Evolutionary conservation across 2,329 filamentous ascomycete species (phyloP).

Genomic region (Graphiopsis chlorocephala): DNA sequence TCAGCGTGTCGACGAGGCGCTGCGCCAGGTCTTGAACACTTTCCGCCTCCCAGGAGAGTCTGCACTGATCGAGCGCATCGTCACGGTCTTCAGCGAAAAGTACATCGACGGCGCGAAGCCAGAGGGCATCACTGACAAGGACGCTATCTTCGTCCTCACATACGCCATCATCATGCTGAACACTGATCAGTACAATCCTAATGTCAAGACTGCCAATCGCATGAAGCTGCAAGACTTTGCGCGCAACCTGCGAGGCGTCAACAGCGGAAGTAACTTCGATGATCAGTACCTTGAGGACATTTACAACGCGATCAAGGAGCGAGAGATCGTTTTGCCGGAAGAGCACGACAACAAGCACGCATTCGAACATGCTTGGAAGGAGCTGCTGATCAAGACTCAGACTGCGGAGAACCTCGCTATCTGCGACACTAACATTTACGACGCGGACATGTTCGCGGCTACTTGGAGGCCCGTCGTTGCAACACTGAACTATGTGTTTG

Average conservation of each 20-base stretch:
- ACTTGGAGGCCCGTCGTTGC: conserved; percentile 95
- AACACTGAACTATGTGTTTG: conserved; percentile 95
- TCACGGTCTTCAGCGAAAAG: conserved; percentile 81
- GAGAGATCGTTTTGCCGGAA: conserved; percentile 94
- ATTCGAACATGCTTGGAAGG: conserved; percentile 97
- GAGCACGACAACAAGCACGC: conserved; percentile 96
- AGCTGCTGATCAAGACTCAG: conserved; percentile 81
- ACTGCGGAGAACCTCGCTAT: conserved; percentile 70
- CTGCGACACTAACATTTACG: conserved; percentile 90
- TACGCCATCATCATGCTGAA: conserved; percentile 98
- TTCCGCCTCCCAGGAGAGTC: conserved; percentile 95
- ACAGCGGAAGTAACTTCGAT: conserved; percentile 79
- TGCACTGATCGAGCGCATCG: conserved; percentile 85
- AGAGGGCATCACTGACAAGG: conserved; percentile 75
- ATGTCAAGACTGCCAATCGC: conserved; percentile 71
- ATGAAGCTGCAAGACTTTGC: conserved; percentile 85
- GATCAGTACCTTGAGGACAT: conserved; percentile 80
- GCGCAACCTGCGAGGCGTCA: conserved; percentile 86
- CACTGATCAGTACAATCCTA: conserved; percentile 94
- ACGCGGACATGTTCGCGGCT: conserved; percentile 94
- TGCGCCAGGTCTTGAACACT: conserved; percentile 80
- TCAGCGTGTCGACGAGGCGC: conserved; percentile 84
- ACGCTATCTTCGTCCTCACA: conserved; percentile 83
- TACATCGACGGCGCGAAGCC: conserved; percentile 71
- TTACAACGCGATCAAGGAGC: conserved; percentile 84